Percentiles rank a stretch among this genome's conserved stretches.
These are phyloP conservation scores for Narthecium ossifragum DNA, from an alignment of 106 monocot genomes.

Conservation along the genomic window DNA sequence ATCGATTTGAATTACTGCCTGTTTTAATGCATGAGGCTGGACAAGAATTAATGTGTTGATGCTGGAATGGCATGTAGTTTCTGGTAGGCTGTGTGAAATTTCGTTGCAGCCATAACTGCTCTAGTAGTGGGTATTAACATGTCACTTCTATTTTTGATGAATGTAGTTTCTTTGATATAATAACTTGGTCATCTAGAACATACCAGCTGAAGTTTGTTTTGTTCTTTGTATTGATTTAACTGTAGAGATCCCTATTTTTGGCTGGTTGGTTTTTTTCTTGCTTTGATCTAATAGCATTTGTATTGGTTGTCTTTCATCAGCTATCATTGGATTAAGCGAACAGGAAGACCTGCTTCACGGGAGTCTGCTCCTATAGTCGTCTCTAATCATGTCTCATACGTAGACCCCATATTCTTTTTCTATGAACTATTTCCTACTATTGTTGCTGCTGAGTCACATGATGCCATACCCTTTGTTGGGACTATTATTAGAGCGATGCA, in stretches of 20 bases:
- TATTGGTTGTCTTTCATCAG: constrained; percentile 28
- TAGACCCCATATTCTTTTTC: constrained; percentile 97
- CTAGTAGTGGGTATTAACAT: too few relatives aligned
- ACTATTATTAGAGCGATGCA: constrained; percentile 99
- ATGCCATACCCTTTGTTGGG: constrained; percentile 83
- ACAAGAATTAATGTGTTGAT: too few relatives aligned
- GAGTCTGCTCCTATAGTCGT: constrained; percentile 88
- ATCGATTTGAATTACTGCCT: too few relatives aligned
- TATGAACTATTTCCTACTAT: constrained; percentile 94
- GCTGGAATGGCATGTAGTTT: too few relatives aligned
- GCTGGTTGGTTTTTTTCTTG: too few relatives aligned
- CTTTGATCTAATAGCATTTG: too few relatives aligned
- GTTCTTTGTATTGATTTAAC: not conserved
- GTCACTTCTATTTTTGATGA: too few relatives aligned
- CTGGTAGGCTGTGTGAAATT: too few relatives aligned
- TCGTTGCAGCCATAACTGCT: too few relatives aligned
- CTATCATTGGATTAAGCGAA: constrained; percentile 87
- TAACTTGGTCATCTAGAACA: too few relatives aligned
- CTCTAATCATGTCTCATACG: constrained; percentile 87
- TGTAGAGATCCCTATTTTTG: not conserved
- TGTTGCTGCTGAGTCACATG: constrained; percentile 95
- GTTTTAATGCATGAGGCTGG: too few relatives aligned
- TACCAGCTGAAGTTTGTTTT: not conserved
- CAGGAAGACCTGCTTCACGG: constrained; percentile 64
- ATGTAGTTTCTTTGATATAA: too few relatives aligned